Evolutionary conservation across 345 rosid species (phyloP), one percentile per base, ranked within the genome.

Genomic region (Camelina sativa): DNA sequence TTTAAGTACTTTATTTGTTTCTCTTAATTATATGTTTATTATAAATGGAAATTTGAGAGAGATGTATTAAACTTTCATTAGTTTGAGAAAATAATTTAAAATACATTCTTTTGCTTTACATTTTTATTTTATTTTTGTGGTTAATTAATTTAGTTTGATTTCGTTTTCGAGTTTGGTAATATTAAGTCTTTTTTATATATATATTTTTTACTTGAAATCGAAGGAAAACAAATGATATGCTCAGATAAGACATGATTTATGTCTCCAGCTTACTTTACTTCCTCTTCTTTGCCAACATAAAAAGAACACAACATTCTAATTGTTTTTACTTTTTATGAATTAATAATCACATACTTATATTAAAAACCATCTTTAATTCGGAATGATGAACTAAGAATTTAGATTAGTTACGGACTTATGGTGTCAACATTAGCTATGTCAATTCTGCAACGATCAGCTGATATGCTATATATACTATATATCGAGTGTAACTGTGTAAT

Each of bases 1-100:
- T 25, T 59, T 58, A 25, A 37, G n/a, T 28, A 35, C 17, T 38
- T 65, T 48, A 19, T n/a, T 43, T 69, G 25, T 58, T 12, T 70
- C 62, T 80, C 57, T 64, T 59, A 59, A 69, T 62, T 83, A 25
- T 62, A 34, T 81, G 74, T 72, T 72, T 80, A 68, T 64, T 61
- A 73, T 68, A 72, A 66, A 41, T 80, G 63, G 17, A 66, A 74
- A 69, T 67, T 59, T 74, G 80, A 58, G 5, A 28, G 30, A 74
- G 52, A 73, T 46, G 51, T 11, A 2, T 1, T 34, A 7, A 34
- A 34, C 37, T 52, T 82, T 62, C 71, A 63, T 69, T 80, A 67
- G 46, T 82, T 62, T 32, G 57, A 65, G 11, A 58, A 69, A 59
- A 48, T 67, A 47, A 61, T 41, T 72, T 55, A 16, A 48, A 9